Evolutionary conservation across 1,284 basidiomycete species (phyloP).

Genomic region (Cutaneotrichosporon spelunceum): DNA sequence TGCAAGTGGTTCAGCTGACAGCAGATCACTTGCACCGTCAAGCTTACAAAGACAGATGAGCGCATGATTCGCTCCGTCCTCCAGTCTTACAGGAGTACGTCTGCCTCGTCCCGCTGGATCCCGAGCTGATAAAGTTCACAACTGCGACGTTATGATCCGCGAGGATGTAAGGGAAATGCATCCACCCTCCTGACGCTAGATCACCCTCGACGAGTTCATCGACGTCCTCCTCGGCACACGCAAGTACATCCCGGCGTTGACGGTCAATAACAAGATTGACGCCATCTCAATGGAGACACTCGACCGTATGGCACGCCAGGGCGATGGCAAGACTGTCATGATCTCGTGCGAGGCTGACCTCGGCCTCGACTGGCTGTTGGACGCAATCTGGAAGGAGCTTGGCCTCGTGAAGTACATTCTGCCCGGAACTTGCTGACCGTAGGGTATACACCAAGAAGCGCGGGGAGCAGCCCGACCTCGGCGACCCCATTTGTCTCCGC

Average conservation of each 20-base stretch:
- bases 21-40: conserved; percentile 83
- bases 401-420: conserved; percentile 65
- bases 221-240: conserved; percentile 88
- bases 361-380: conserved; percentile 82
- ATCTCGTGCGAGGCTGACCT: conserved; percentile 91
- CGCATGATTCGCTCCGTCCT: conserved; percentile 89
- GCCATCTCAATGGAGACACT: conserved; percentile 81
- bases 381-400: conserved; percentile 84
- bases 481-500: conserved; percentile 88
- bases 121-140: conserved; percentile 60
- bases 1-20: background rate
- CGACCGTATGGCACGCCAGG: conserved; percentile 79
- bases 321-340: conserved; percentile 71
- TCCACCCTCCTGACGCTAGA: conserved; percentile 56
- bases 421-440: background rate
- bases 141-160: conserved; percentile 93
- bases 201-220: conserved; percentile 94
- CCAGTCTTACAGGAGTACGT: conserved; percentile 66
- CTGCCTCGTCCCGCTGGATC: conserved; percentile 14
- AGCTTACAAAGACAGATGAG: conserved; percentile 91
- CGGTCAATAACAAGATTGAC: conserved; percentile 95
- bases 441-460: conserved; percentile 91
- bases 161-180: conserved; percentile 70
- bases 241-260: conserved; percentile 89
- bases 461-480: conserved; percentile 84